These are phyloP conservation scores for Hypoxylon lenormandii DNA, from an alignment of 495 filamentous ascomycete species.

Conservation along the genomic window DNA sequence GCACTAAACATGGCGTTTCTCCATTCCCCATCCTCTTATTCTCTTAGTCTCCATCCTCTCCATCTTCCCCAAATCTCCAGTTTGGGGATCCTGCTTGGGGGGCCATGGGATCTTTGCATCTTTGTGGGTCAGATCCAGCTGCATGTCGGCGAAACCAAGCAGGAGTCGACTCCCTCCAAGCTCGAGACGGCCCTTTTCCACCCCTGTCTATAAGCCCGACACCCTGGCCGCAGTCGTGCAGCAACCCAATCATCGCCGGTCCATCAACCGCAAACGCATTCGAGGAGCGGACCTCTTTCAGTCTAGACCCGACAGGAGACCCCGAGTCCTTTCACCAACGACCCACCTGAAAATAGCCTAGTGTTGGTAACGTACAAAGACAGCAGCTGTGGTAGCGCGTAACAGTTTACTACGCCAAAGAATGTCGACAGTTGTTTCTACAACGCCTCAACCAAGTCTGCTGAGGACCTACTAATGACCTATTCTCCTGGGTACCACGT, in stretches of 20 bases:
- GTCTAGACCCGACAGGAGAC: slow-evolving; percentile 49
- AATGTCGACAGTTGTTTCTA: slow-evolving; percentile 3
- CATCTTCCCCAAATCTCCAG: slow-evolving; percentile 48
- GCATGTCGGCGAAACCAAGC: slow-evolving; percentile 49
- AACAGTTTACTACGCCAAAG: slow-evolving; percentile 36
- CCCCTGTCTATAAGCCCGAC: slow-evolving; percentile 46
- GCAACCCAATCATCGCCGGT: slow-evolving; percentile 45
- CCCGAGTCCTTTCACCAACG: slow-evolving; percentile 38
- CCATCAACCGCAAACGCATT: slow-evolving; percentile 40
- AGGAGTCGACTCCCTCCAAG: slow-evolving; percentile 43
- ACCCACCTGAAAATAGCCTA: slow-evolving; percentile 32
- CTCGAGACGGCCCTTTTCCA: slow-evolving; percentile 51
- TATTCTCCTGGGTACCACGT: slow-evolving; percentile 37
- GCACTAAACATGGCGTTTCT: slow-evolving; percentile 8
- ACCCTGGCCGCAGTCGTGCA: slow-evolving; percentile 39
- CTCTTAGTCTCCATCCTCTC: slow-evolving; percentile 36
- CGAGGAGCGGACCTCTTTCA: slow-evolving; percentile 38
- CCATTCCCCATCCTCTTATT: slow-evolving; percentile 18
- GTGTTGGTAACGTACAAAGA: slow-evolving; percentile 21
- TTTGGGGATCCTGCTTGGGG: slow-evolving; percentile 31
- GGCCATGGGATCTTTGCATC: slow-evolving; percentile 39
- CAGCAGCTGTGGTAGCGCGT: slow-evolving; percentile 26
- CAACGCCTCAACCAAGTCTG: slow-evolving; percentile 10
- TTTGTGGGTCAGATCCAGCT: slow-evolving; percentile 41
- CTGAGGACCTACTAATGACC: slow-evolving; percentile 13